phyloP scores from a whole-genome alignment of 176 grass and related monocot genomes.

The Aegilops sharonensis region DNA sequence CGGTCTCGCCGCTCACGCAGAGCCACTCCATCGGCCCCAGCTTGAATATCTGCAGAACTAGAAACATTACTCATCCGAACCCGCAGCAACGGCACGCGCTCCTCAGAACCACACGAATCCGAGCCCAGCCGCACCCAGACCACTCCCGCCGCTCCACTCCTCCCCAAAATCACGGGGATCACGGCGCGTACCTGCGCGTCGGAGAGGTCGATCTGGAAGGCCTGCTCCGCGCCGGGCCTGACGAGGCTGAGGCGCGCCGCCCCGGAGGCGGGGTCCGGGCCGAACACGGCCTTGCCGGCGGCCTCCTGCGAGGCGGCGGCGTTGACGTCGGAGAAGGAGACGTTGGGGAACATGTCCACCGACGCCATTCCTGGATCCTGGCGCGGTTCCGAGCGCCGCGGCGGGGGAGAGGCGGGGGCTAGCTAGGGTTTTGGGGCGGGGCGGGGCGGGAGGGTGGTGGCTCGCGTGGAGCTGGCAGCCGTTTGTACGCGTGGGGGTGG shows the following conservation, averaged over 20 bases:
- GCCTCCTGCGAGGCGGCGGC: constrained; percentile 14
- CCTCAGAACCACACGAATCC: not conserved
- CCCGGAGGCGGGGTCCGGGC: constrained; percentile 20
- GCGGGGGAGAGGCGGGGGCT: not conserved
- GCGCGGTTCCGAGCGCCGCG: constrained; percentile 15
- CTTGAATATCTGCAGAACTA: constrained; percentile 62
- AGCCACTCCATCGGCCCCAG: constrained; percentile 66
- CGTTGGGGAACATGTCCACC: constrained; percentile 46
- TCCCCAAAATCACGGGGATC: constrained; percentile 33
- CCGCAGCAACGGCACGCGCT: not conserved
- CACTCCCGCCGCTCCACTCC: not conserved
- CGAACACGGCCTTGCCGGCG: constrained; percentile 51
- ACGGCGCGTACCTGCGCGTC: constrained; percentile 57
- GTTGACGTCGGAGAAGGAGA: constrained; percentile 56
- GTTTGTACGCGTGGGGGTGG: constrained; percentile 35
- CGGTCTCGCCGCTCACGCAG: constrained; percentile 60
- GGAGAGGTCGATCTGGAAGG: constrained; percentile 59
- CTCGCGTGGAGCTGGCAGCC: constrained; percentile 18
- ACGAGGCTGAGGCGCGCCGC: constrained; percentile 46
- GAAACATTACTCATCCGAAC: constrained; percentile 7
- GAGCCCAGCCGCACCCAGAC: not conserved
- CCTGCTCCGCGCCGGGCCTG: constrained; percentile 1
- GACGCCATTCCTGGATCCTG: constrained; percentile 44
- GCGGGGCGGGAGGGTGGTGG: constrained; percentile 5
- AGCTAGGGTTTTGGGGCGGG: constrained; percentile 44